Conservation (phyloP, 1,139 yeast species). For the Yueomyces sp. region DNA sequence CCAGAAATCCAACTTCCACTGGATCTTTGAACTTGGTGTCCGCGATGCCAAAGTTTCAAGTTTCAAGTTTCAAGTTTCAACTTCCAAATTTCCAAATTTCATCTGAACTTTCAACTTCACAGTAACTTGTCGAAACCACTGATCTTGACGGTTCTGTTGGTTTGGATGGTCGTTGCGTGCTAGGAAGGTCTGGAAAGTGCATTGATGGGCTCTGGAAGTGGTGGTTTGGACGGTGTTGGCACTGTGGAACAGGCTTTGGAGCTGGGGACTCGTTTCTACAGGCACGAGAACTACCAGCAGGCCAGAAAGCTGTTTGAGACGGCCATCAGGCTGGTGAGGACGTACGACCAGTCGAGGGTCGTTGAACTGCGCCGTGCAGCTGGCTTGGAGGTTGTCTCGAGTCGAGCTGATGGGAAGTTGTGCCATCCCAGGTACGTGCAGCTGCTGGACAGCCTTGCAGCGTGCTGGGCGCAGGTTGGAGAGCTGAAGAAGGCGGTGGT, state of each 20-base stretch:
- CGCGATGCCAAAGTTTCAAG: too few relatives aligned
- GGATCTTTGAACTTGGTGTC: too few relatives aligned
- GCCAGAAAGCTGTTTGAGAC: slow-evolving; percentile 19
- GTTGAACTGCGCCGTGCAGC: neutral
- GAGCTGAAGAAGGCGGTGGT: slow-evolving; percentile 30
- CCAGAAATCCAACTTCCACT: too few relatives aligned
- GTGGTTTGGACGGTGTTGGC: slow-evolving; percentile 7
- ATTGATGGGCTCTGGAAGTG: neutral
- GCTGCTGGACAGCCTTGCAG: slow-evolving; percentile 37
- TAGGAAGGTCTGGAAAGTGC: neutral
- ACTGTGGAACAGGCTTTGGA: slow-evolving; percentile 16
- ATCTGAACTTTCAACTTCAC: too few relatives aligned
- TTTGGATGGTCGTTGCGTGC: neutral
- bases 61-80: too few relatives aligned
- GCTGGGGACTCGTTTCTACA: slow-evolving; percentile 19
- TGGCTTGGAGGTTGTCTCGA: neutral
- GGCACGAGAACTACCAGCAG: slow-evolving; percentile 12
- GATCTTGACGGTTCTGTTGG: neutral
- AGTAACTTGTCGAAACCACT: too few relatives aligned
- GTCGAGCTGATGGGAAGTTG: slow-evolving; percentile 3
- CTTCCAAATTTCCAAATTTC: too few relatives aligned
- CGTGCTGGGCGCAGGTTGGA: slow-evolving; percentile 42
- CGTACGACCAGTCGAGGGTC: slow-evolving; percentile 6
- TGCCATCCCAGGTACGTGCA: slow-evolving; percentile 24
- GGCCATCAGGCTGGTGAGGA: slow-evolving; percentile 15